These are phyloP conservation scores for Astraeus odoratus DNA, from an alignment of 768 basidiomycete species.

Conservation along the genomic window DNA sequence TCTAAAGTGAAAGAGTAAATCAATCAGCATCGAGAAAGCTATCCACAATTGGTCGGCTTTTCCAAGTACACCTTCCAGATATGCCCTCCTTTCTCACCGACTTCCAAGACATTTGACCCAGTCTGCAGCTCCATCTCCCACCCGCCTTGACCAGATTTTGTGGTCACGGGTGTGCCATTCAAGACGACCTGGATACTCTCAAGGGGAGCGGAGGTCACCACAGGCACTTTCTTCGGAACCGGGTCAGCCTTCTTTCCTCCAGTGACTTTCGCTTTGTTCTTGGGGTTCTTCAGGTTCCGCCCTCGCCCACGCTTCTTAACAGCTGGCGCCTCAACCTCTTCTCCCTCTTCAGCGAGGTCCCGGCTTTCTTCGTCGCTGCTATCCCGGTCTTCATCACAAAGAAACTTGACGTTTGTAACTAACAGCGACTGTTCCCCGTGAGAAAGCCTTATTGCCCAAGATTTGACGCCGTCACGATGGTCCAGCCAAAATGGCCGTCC, in stretches of 20 bases:
- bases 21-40: constrained; percentile 3
- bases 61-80: constrained; percentile 68
- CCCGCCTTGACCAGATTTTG: constrained; percentile 39
- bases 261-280: constrained; percentile 27
- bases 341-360: constrained; percentile 42
- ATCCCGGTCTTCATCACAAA: constrained; percentile 53
- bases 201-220: constrained; percentile 28
- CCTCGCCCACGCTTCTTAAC: constrained; percentile 38
- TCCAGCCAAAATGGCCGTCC: constrained; percentile 56
- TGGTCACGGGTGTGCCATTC: constrained; percentile 47
- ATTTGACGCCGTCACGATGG: constrained; percentile 62
- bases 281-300: constrained; percentile 26
- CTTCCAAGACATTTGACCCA: constrained; percentile 60
- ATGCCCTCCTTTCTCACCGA: constrained; percentile 65
- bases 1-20: constrained; percentile 14
- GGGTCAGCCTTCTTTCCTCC: constrained; percentile 25
- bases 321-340: constrained; percentile 30
- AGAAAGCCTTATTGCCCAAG: constrained; percentile 61
- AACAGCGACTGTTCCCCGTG: constrained; percentile 50
- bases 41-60: constrained; percentile 27
- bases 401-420: constrained; percentile 47
- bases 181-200: constrained; percentile 59
- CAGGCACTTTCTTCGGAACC: constrained; percentile 39
- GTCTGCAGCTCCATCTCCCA: constrained; percentile 59
- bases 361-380: constrained; percentile 44